These are phyloP conservation scores for Didymella keratinophila DNA, from an alignment of 2,329 filamentous ascomycete species.

Conservation along the genomic window DNA sequence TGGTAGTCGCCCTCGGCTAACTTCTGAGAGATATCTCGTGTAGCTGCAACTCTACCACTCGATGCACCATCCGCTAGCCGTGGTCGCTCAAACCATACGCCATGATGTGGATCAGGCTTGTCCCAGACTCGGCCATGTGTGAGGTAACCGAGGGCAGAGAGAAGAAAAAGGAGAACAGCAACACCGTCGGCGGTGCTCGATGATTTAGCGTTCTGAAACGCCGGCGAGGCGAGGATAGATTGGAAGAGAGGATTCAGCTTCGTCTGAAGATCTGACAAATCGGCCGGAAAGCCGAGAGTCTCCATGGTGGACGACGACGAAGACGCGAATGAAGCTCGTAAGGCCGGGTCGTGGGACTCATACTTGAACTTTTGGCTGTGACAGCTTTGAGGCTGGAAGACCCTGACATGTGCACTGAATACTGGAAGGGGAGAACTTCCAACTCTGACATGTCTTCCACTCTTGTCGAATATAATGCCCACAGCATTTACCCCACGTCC, in stretches of 20 bases:
- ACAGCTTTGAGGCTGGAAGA: constrained; percentile 12
- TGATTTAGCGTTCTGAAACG: constrained; percentile 35
- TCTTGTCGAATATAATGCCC: not conserved
- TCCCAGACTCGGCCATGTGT: constrained; percentile 57
- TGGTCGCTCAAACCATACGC: constrained; percentile 60
- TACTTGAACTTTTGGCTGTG: constrained; percentile 13
- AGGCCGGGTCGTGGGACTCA: constrained; percentile 1
- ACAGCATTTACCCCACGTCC: constrained; percentile 21
- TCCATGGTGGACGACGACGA: constrained; percentile 21
- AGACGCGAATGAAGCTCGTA: not conserved
- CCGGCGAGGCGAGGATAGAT: constrained; percentile 17
- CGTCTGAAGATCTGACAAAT: constrained; percentile 25
- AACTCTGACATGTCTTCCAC: constrained; percentile 3
- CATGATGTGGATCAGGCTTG: constrained; percentile 58
- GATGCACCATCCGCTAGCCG: constrained; percentile 51
- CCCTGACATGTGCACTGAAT: not conserved
- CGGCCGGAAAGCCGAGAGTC: constrained; percentile 22
- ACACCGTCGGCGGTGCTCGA: constrained; percentile 50
- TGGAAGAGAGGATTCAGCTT: constrained; percentile 26
- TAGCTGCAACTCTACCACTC: constrained; percentile 33
- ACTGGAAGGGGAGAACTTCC: constrained; percentile 17
- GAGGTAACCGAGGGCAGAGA: constrained; percentile 52
- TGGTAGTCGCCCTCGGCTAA: constrained; percentile 49
- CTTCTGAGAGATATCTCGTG: constrained; percentile 57
- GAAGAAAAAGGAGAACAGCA: constrained; percentile 48